phyloP scores from a whole-genome alignment of 768 basidiomycete genomes.

The Ephemerocybe angulata region DNA sequence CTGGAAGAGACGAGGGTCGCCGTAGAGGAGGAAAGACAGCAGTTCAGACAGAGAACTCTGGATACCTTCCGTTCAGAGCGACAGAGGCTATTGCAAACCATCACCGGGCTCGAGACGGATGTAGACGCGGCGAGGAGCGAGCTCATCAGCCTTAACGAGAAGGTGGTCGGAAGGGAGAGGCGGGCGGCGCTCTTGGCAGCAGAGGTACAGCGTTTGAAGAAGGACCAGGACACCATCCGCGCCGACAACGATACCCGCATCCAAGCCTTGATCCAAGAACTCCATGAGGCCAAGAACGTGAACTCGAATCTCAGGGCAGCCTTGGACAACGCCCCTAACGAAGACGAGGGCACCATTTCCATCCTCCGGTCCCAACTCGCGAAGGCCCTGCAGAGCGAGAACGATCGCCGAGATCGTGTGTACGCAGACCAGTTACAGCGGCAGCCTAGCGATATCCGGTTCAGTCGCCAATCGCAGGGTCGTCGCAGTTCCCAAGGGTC shows the following conservation, averaged over 20 bases:
- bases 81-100: background rate
- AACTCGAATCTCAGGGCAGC: no score
- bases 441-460: conserved; percentile 7
- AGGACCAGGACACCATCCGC: no score
- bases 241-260: no score
- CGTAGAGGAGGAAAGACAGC: background rate
- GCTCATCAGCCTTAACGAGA: no score
- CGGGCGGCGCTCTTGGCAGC: no score
- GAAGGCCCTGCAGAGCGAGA: background rate
- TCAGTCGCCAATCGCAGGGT: background rate
- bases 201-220: no score
- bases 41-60: background rate
- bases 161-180: no score
- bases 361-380: background rate
- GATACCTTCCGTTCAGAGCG: background rate
- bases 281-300: no score
- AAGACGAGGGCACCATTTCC: background rate
- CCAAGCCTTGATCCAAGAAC: no score
- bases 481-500: background rate
- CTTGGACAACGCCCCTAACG: background rate
- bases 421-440: conserved; percentile 6
- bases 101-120: no score
- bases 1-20: background rate
- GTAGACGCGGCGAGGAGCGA: no score
- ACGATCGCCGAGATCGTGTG: background rate